A percentile compares a stretch with the other conserved stretches of the same genome.
phyloP scores from a whole-genome alignment of 257 asterid genomes.

The Primulina tabacum region DNA sequence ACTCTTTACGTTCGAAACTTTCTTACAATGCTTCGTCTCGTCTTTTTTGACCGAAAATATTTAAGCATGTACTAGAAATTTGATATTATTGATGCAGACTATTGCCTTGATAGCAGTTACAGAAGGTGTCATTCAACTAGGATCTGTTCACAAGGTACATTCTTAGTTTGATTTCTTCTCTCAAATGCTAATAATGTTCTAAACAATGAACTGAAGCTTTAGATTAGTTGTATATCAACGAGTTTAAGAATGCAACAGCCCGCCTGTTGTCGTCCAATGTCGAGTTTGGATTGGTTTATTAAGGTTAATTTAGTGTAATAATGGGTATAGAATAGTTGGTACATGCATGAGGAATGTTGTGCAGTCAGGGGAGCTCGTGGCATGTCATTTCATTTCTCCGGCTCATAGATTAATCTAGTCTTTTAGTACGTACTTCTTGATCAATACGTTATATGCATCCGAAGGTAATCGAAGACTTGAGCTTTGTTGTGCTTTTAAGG shows the following conservation, averaged over 20 bases:
- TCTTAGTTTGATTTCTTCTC: no score
- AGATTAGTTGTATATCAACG: no score
- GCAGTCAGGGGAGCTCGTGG: no score
- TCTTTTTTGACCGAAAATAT: neutral
- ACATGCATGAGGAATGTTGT: no score
- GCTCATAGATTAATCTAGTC: neutral
- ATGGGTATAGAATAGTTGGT: no score
- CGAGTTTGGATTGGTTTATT: no score
- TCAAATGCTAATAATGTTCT: no score
- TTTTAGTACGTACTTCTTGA: neutral
- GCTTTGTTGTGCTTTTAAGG: slow-evolving; percentile 83
- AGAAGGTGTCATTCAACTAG: slow-evolving; percentile 96
- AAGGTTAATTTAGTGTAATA: no score
- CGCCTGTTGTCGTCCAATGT: no score
- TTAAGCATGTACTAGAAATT: neutral
- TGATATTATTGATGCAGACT: slow-evolving; percentile 46
- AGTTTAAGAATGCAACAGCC: no score
- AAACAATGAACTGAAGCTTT: no score
- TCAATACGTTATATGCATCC: neutral
- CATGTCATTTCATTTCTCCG: neutral
- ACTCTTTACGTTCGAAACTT: no score
- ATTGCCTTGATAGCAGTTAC: slow-evolving; percentile 97
- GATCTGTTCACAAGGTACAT: slow-evolving; percentile 82
- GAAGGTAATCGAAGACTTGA: slow-evolving; percentile 87
- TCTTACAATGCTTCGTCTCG: neutral